Conservation (phyloP, 2,329 filamentous ascomycete genomes). For the Cladosporium velox region DNA sequence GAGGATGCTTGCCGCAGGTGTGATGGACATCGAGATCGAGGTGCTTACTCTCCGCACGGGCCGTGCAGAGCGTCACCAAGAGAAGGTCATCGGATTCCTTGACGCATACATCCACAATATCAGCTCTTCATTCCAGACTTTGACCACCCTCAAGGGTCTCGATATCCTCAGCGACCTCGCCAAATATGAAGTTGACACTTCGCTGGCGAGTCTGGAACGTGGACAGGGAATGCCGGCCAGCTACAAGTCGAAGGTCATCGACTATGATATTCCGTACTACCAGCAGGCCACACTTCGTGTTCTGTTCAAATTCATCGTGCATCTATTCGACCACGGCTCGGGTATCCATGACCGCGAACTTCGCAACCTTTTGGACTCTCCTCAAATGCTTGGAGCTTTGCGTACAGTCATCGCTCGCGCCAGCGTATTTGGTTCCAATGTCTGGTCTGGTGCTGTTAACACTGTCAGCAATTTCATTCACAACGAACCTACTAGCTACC, state of each 20-base stretch:
- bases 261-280: constrained; percentile 91
- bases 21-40: constrained; percentile 88
- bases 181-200: constrained; percentile 72
- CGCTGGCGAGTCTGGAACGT: constrained; percentile 65
- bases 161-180: constrained; percentile 89
- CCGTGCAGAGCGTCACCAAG: constrained; percentile 80
- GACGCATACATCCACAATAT: constrained; percentile 82
- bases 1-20: constrained; percentile 82
- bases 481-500: constrained; percentile 96
- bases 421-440: constrained; percentile 79
- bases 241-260: constrained; percentile 78
- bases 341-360: constrained; percentile 87
- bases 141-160: constrained; percentile 80
- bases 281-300: constrained; percentile 92
- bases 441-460: constrained; percentile 92
- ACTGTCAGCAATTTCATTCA: constrained; percentile 97
- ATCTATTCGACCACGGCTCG: constrained; percentile 82
- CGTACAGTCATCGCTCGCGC: constrained; percentile 80
- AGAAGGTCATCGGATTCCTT: constrained; percentile 81
- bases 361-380: constrained; percentile 91
- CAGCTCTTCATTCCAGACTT: constrained; percentile 77
- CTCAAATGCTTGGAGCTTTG: constrained; percentile 76
- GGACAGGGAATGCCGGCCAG: constrained; percentile 71
- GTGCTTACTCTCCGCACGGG: constrained; percentile 79
- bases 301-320: constrained; percentile 93